Base-by-base conservation (phyloP, 495 filamentous ascomycete species). In the Penicillium canescens region DNA sequence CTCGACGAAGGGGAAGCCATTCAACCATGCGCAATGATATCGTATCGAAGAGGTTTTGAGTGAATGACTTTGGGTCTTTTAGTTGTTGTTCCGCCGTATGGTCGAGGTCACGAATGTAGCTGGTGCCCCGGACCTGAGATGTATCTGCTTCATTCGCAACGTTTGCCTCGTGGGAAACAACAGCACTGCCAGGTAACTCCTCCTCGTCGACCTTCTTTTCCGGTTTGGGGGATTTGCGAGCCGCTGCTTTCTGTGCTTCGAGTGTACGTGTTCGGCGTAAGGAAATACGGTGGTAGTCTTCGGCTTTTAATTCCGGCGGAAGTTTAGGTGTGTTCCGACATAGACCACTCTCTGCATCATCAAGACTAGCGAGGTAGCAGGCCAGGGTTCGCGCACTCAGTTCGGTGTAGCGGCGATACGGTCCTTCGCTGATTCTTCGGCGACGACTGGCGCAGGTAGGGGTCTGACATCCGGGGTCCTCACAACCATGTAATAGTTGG, bases 401-500 rank as follows among this genome's bases (percentile, higher is more conserved):
- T 31, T 80, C 76, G 3, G 83, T 87, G 60, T 90, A 92, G 59
- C 84, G 80, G 48, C 90, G 86, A 55, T 88, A 83, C 3, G 90
- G 89, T 6, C 78, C 81, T 54, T 83, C 84, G 11, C 82, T 79
- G 16, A 85, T 67, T 48, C 87, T 78, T 63, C 79, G 86, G 47
- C 87, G 84, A 66, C 81, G 89, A 58, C 83, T 91, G 56, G 90
- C 89, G 72, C 92, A 96, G 31, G 90, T 91, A 12, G 89, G 69
- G 1, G 86, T 94, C 16, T 74, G 78, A 69, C 92, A 96, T 39
- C 74, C 68, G n/a, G 78, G 73, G 43, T 82, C 80, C 42, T 82
- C 77, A 62, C 92, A 96, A 49, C 92, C 92, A 52, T 91, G 80
- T 34, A 90, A 81, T n/a, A 96, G 80, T 71, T 96, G 92, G 16